Percentiles rank a stretch among this genome's conserved stretches.
Evolutionary conservation across 164 flowering plant genomes (phyloP).

Genomic region (Vitis labrusca): DNA sequence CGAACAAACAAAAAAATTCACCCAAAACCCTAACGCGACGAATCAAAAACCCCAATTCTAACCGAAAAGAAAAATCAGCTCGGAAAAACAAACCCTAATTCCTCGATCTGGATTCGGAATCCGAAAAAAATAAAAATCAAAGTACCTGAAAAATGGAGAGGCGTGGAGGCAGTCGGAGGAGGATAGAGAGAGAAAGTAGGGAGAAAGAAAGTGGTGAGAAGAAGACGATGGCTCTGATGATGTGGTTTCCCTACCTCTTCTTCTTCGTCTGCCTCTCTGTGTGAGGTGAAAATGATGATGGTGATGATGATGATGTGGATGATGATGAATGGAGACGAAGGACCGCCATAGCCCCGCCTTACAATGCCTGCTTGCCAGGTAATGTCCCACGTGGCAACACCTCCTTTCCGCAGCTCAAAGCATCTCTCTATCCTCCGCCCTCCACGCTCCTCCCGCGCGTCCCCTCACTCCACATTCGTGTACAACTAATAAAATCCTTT

Average conservation of each 20-base stretch:
- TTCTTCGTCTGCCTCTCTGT: too few relatives aligned
- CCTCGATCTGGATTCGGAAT: not conserved
- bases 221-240: not conserved
- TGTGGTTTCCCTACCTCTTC: too few relatives aligned
- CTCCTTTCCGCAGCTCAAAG: constrained; percentile 16
- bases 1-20: not conserved
- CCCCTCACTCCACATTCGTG: too few relatives aligned
- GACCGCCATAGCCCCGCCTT: constrained; percentile 10
- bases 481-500: too few relatives aligned
- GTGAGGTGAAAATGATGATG: constrained; percentile 3
- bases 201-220: constrained; percentile 1
- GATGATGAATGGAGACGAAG: constrained; percentile 12
- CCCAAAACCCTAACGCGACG: not conserved
- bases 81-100: not conserved
- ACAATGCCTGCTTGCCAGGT: constrained; percentile 45
- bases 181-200: not conserved
- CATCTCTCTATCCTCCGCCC: constrained; percentile 23
- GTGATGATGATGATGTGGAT: constrained; percentile 9
- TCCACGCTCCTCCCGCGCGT: not conserved
- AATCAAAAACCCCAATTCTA: not conserved
- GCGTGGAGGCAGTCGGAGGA: too few relatives aligned
- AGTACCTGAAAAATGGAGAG: not conserved
- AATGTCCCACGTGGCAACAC: constrained; percentile 45
- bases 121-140: not conserved
- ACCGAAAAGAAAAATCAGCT: too few relatives aligned